Evolutionary conservation across 805 yeast genomes (phyloP), one percentile per base, ranked within the genome.

Genomic region (Candida nonsorbophila): DNA sequence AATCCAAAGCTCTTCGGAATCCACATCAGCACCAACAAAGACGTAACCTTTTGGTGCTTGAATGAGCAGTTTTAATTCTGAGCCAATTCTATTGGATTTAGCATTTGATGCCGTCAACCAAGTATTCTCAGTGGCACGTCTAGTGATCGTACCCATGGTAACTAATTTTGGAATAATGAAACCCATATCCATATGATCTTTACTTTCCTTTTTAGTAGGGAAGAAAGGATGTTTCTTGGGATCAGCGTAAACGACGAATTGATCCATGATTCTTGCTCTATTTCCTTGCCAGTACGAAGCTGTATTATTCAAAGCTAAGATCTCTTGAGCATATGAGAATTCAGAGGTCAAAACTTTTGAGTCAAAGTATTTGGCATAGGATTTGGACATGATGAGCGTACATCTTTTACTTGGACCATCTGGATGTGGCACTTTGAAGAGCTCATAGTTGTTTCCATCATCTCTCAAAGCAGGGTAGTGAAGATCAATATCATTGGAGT

Each of bases 81-180:
- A 87, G 0, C 99, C 99, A 25, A 94, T 74, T 37, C 97, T 64
- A 25, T 75, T 74, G 39, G 64, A 63, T 47, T 94, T 92, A 1
- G 95, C 94, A 57, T 94, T 94, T 1, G 96, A 84, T 0, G 98
- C 98, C 0, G 99, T 92, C 20, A 92, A 61, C 99, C 99, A 92
- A 0, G 97, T 86, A 38, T 85, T 86, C 50, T 92, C 99, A 2
- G 92, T 96, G 3, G 97, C 96, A 41, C 99, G 68, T 43, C 98
- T 67, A 0, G 99, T 92, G 6, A 92, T 79, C 0, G 99, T 94
- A 1, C 99, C 99, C 96, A 92, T 92, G 3, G 95, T 74, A 6
- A 85, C 69, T 24, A 90, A 67, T 28, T 76, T 74, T 1, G 99
- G 99, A 10, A 92, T 47, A 17, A 94, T 92, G 28, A 88, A 63